These are phyloP conservation scores for Candida xiaguanensis DNA, from an alignment of 805 yeast species.

Conservation along the genomic window DNA sequence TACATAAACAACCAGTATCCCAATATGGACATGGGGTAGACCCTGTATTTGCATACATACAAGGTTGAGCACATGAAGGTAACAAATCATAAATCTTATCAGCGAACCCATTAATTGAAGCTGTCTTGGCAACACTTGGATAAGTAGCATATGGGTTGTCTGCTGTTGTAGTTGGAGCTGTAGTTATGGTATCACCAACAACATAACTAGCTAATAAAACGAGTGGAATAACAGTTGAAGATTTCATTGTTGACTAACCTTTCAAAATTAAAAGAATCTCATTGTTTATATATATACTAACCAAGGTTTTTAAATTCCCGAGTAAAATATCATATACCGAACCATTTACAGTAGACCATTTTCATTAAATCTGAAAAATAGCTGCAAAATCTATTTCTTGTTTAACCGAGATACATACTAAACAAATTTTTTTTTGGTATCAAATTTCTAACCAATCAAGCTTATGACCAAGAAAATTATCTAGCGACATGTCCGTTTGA, in stretches of 20 bases:
- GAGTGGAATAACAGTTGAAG: slow-evolving; percentile 5
- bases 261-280: not conserved
- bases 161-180: slow-evolving; percentile 1
- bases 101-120: slow-evolving; percentile 40
- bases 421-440: too few species aligned
- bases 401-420: not conserved
- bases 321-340: not conserved
- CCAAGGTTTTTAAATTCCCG: not conserved
- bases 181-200: slow-evolving; percentile 1
- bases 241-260: slow-evolving; percentile 2
- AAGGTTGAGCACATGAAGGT: slow-evolving; percentile 41
- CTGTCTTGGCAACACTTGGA: slow-evolving; percentile 45
- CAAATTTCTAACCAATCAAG: slow-evolving; percentile 1
- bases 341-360: too few species aligned
- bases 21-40: slow-evolving; percentile 47
- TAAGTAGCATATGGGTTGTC: slow-evolving; percentile 9
- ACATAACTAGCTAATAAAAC: slow-evolving; percentile 2
- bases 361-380: not conserved
- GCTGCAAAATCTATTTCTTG: not conserved
- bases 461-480: not conserved
- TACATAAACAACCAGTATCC: slow-evolving; percentile 45
- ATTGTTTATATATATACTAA: not conserved
- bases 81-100: slow-evolving; percentile 20
- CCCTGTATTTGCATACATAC: slow-evolving; percentile 26
- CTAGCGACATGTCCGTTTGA: slow-evolving; percentile 5